Evolutionary conservation across 305 asterid genomes (phyloP).

Genomic region (Solanum hybrid): DNA sequence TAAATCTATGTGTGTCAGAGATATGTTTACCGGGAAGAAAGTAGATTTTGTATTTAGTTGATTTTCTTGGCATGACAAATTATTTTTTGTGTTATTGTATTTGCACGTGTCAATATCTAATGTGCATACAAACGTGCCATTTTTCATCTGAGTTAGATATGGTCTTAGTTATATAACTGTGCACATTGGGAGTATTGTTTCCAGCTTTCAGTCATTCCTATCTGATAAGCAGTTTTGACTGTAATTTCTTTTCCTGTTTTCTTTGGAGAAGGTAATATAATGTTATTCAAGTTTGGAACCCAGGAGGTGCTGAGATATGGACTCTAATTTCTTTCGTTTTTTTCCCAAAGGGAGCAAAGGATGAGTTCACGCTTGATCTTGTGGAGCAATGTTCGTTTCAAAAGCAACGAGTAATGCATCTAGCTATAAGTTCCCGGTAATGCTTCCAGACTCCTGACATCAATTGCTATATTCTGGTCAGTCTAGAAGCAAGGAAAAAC

Average conservation of each 20-base stretch:
- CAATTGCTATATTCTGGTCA: neutral
- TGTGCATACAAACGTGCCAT: neutral
- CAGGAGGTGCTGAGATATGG: neutral
- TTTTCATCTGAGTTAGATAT: neutral
- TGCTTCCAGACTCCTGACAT: neutral
- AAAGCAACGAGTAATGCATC: conserved; percentile 93
- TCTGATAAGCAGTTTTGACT: neutral
- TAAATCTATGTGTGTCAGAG: neutral
- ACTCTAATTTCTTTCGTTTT: neutral
- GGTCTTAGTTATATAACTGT: neutral
- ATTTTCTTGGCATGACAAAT: neutral
- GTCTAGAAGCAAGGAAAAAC: neutral
- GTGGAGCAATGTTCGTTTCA: conserved; percentile 98
- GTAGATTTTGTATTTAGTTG: neutral
- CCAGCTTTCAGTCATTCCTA: neutral
- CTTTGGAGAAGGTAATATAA: conserved; percentile 3
- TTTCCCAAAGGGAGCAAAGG: conserved; percentile 69
- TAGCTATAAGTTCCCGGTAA: conserved; percentile 85
- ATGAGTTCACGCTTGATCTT: conserved; percentile 94
- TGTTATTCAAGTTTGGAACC: neutral
- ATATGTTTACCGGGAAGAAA: neutral
- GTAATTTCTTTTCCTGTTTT: neutral
- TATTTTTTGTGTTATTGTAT: neutral
- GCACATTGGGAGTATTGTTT: neutral
- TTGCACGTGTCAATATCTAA: neutral